A percentile compares a stretch with the other conserved stretches of the same genome.
These are phyloP conservation scores for Globisporangium mamillatum DNA, from an alignment of 352 stramenopile species.

Conservation along the genomic window DNA sequence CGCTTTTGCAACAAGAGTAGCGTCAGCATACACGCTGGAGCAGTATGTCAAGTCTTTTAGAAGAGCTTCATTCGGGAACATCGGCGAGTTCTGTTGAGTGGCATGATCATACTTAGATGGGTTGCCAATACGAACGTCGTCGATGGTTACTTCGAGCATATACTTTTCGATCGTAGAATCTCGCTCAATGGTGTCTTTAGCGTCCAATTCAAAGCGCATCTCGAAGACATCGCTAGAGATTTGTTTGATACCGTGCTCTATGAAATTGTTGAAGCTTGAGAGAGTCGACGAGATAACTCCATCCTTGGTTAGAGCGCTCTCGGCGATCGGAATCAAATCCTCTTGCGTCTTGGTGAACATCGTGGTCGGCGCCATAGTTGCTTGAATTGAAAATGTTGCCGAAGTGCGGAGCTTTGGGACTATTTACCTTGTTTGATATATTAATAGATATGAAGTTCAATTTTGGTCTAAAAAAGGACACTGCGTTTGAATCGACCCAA, in stretches of 20 bases:
- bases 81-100: conserved; percentile 11
- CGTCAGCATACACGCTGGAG: conserved; percentile 12
- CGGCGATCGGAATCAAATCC: neutral
- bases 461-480: too few relatives aligned
- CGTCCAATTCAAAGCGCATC: neutral
- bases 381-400: too few relatives aligned
- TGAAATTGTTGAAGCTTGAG: neutral
- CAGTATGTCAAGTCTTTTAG: conserved; percentile 15
- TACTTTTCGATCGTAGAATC: neutral
- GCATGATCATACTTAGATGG: conserved; percentile 12
- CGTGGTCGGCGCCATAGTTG: too few relatives aligned
- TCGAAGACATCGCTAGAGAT: neutral
- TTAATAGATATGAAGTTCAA: too few relatives aligned
- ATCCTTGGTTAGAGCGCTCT: neutral
- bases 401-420: too few relatives aligned
- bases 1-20: conserved; percentile 9
- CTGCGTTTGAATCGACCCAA: too few relatives aligned
- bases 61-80: conserved; percentile 15
- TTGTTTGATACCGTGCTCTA: neutral
- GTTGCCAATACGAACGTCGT: neutral
- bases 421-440: too few relatives aligned
- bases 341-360: neutral
- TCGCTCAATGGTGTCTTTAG: neutral
- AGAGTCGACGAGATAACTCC: neutral
- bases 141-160: neutral